These are phyloP conservation scores for Globisporangium yorkense DNA, from an alignment of 352 stramenopile genomes.

Conservation along the genomic window DNA sequence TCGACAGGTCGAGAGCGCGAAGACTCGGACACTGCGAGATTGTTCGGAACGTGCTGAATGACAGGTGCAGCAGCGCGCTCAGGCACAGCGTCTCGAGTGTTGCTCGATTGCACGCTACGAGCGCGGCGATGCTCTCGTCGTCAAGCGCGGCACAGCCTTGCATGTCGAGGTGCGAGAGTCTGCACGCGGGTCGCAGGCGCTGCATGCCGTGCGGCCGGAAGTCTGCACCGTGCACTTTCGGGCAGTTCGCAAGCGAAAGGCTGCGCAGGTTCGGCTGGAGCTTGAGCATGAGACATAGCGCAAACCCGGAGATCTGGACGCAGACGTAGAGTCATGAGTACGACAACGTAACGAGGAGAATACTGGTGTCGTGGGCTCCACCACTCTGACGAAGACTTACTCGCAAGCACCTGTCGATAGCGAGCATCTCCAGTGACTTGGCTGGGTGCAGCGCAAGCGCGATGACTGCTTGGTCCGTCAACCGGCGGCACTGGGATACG, in stretches of 20 bases:
- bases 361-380: too few relatives aligned
- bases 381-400: constrained; percentile 13
- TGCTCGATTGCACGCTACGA: constrained; percentile 47
- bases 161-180: constrained; percentile 36
- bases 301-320: constrained; percentile 46
- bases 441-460: constrained; percentile 35
- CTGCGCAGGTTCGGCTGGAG: constrained; percentile 34
- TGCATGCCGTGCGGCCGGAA: constrained; percentile 22
- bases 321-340: not conserved
- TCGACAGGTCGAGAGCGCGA: constrained; percentile 57
- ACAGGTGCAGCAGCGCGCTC: constrained; percentile 49
- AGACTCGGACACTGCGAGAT: constrained; percentile 52
- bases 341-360: not conserved
- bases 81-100: constrained; percentile 53
- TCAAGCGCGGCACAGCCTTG: constrained; percentile 44
- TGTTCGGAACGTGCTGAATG: constrained; percentile 44
- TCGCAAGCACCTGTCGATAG: constrained; percentile 63
- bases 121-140: constrained; percentile 31
- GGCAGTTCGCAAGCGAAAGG: constrained; percentile 63
- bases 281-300: constrained; percentile 49
- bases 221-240: constrained; percentile 43
- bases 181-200: constrained; percentile 14
- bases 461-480: constrained; percentile 66
- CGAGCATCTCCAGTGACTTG: constrained; percentile 29
- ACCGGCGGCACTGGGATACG: constrained; percentile 70